Conservation (phyloP, 495 filamentous ascomycete genomes). For the Podospora pseudoanserina region DNA sequence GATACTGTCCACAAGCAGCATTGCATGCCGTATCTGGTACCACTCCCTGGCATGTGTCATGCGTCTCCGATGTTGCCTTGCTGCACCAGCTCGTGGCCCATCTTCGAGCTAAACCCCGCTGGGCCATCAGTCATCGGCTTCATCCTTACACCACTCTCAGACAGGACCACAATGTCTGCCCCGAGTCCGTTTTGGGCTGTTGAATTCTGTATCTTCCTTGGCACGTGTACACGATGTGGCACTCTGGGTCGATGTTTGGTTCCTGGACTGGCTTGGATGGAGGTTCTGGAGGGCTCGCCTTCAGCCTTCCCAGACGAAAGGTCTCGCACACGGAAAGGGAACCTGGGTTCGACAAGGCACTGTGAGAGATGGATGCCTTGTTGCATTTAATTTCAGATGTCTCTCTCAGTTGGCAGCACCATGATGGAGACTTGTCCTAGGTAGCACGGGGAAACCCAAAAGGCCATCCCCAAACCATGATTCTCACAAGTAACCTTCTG, state of each 20-base stretch:
- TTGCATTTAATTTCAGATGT: background rate
- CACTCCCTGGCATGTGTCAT: constrained; percentile 3
- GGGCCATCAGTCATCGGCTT: background rate
- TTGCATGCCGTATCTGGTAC: constrained; percentile 2
- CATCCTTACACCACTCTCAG: background rate
- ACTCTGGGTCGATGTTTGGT: background rate
- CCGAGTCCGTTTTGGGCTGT: background rate
- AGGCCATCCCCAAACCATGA: background rate
- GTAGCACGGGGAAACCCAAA: background rate
- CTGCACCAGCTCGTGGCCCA: background rate
- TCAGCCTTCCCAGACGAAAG: background rate
- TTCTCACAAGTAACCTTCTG: background rate
- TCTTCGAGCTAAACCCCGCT: background rate
- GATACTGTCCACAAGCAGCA: background rate
- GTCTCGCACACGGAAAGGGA: background rate
- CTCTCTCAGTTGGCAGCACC: background rate
- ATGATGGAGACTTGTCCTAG: background rate
- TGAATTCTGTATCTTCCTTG: background rate
- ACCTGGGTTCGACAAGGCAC: background rate
- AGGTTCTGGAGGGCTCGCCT: background rate
- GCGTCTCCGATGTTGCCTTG: background rate
- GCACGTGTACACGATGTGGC: constrained; percentile 1
- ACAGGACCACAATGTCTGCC: background rate
- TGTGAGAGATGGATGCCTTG: background rate
- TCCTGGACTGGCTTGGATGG: background rate